Evolutionary conservation across 2,329 filamentous ascomycete species (phyloP).

Genomic region (Sclerotinia trifoliorum): DNA sequence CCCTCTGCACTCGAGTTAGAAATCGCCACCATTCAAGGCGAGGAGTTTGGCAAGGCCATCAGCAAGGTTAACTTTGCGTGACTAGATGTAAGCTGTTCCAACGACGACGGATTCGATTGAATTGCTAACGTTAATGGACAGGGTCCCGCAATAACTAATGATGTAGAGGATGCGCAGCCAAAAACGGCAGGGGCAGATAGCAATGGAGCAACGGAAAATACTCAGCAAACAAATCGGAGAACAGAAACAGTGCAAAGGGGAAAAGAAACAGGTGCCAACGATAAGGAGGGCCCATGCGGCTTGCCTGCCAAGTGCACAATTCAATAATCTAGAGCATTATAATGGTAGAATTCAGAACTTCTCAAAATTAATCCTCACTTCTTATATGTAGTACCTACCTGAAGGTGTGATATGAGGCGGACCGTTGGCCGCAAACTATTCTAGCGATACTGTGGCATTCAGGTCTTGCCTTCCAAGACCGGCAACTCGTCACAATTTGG

Average conservation of each 20-base stretch:
- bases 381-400: not conserved
- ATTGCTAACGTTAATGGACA: not conserved
- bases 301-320: constrained; percentile 73
- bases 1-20: constrained; percentile 73
- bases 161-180: constrained; percentile 22
- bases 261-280: constrained; percentile 39
- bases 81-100: constrained; percentile 58
- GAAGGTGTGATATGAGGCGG: not conserved
- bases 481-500: not conserved
- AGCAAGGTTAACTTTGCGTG: constrained; percentile 70
- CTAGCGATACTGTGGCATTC: not conserved
- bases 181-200: constrained; percentile 36
- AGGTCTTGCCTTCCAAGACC: not conserved
- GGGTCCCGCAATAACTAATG: constrained; percentile 44
- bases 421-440: not conserved
- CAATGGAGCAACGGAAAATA: constrained; percentile 28
- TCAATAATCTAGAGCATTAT: constrained; percentile 37
- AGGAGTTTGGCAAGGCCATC: constrained; percentile 76
- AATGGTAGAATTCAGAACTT: not conserved
- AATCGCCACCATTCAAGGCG: constrained; percentile 79
- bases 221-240: constrained; percentile 29
- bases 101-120: not conserved
- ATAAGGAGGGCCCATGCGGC: constrained; percentile 71
- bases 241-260: constrained; percentile 37
- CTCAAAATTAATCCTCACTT: not conserved